Percentiles rank a stretch among this genome's conserved stretches.
Evolutionary conservation across 2,329 filamentous ascomycete species (phyloP).

Genomic region (Diplodia intermedia): DNA sequence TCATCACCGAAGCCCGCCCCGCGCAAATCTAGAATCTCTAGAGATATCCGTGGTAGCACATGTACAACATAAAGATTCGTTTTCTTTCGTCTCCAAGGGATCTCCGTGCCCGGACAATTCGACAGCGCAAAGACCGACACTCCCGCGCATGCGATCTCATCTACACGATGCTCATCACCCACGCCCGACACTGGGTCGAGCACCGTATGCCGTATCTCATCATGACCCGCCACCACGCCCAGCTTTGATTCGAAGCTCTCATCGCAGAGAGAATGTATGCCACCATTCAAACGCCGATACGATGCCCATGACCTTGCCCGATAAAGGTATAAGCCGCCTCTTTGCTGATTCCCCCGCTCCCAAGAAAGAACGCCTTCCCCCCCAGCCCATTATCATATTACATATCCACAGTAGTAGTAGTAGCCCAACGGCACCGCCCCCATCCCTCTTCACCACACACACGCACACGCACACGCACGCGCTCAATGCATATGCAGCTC

Average conservation of each 20-base stretch:
- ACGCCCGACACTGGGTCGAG: neutral
- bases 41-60: neutral
- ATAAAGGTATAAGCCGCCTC: constrained; percentile 15
- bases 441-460: neutral
- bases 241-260: neutral
- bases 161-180: neutral
- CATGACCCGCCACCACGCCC: neutral
- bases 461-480: too few species aligned
- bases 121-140: neutral
- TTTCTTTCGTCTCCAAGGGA: neutral
- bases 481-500: constrained; percentile 30
- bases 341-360: neutral
- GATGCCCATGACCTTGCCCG: constrained; percentile 1
- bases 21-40: neutral
- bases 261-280: neutral
- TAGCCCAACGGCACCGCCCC: neutral
- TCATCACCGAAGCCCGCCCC: neutral
- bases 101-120: neutral
- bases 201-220: neutral
- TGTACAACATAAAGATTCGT: neutral
- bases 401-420: constrained; percentile 17
- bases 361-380: neutral
- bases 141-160: neutral
- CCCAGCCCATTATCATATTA: constrained; percentile 7
- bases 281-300: neutral